Evolutionary conservation across 108 stramenopile genomes (phyloP), one percentile per base, ranked within the genome.

Genomic region (Stephanodiscus triporus): DNA sequence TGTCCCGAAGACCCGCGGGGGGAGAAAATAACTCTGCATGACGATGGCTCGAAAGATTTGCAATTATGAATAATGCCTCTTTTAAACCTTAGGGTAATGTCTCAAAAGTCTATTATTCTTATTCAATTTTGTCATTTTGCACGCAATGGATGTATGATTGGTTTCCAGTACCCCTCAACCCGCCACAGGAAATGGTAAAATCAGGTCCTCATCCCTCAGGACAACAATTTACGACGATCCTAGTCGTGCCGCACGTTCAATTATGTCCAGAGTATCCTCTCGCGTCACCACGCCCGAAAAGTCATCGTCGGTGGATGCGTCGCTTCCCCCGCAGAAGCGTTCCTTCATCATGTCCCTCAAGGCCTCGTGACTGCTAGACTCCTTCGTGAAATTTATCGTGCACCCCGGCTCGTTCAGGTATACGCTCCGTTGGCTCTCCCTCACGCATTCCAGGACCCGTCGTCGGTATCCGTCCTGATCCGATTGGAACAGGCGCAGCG

Each of bases 1-100:
- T 56, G 76, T 84, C 10, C 82, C 91, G 6, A 92, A 93, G 66
- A 86, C 76, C 23, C 82, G 94, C 24, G 95, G 94, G 27, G 91
- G 95, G 29, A 66, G 91, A 42, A 84, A 88, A 67, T 89, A 85
- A 73, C 54, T 59, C 27, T 60, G 10, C n/a, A 17, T 17, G 4
- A 9, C 26, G 53, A 54, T 11, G 2, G 53, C 23, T 27, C 8
- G 53, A 54, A 26, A 11, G 14, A 45, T 16, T 45, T 45, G 43
- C 43, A 45, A 16, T 16, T 3, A 45, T 16, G 14, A 45, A 17
- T 2, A 0, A 11, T 3, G 2, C 3, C 16, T 17, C 2, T 45
- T 45, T 45, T 2, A n/a, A n/a, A n/a, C n/a, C n/a, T n/a, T n/a
- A n/a, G n/a, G n/a, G n/a, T n/a, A n/a, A n/a, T n/a, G n/a, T n/a